These are phyloP conservation scores for Hortiboletus campestris DNA, from an alignment of 768 basidiomycete genomes.

Conservation along the genomic window DNA sequence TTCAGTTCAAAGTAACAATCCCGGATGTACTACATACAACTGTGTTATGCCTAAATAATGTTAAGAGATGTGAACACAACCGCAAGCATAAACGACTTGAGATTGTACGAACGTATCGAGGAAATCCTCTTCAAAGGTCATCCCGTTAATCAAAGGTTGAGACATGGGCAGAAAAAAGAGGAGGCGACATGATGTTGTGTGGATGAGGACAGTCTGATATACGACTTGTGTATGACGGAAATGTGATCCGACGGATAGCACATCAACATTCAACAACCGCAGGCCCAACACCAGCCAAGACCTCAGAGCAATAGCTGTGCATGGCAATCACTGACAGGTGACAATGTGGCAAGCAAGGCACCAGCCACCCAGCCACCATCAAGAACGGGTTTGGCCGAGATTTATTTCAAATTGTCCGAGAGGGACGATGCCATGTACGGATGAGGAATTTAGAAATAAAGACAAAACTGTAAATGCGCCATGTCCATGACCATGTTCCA, in stretches of 20 bases:
- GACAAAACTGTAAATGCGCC: slow-evolving; percentile 13
- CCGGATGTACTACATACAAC: slow-evolving; percentile 2
- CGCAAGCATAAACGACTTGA: neutral
- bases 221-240: neutral
- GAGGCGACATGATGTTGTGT: too few species aligned
- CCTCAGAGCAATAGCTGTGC: neutral
- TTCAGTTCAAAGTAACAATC: neutral
- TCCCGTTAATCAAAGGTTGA: neutral
- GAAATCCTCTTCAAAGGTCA: neutral
- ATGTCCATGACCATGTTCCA: slow-evolving; percentile 16
- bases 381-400: neutral
- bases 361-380: neutral
- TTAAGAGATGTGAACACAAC: neutral
- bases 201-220: neutral
- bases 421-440: neutral
- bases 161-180: slow-evolving; percentile 2
- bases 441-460: slow-evolving; percentile 29
- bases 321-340: neutral
- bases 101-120: neutral
- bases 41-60: slow-evolving; percentile 3
- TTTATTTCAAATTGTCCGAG: neutral
- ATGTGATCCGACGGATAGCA: neutral
- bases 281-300: too few species aligned
- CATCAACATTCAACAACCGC: too few species aligned
- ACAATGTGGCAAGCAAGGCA: neutral